Evolutionary conservation across 2,329 filamentous ascomycete species (phyloP).

Genomic region (Elsinoe australis): DNA sequence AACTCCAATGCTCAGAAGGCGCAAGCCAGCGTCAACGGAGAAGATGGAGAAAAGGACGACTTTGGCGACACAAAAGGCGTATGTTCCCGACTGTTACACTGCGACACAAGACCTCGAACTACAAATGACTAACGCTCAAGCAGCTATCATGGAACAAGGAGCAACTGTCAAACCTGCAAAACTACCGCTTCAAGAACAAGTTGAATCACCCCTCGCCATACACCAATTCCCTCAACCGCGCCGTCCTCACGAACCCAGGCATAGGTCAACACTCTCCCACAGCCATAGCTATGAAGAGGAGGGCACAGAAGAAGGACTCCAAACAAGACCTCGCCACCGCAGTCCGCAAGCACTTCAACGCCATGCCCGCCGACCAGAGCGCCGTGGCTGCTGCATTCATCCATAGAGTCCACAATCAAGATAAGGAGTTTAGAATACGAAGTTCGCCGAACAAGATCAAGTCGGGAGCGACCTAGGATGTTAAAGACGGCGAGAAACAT

Average conservation of each 20-base stretch:
- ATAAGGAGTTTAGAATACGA: slow-evolving; percentile 29
- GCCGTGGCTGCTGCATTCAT: slow-evolving; percentile 74
- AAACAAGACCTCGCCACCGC: slow-evolving; percentile 64
- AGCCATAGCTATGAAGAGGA: slow-evolving; percentile 31
- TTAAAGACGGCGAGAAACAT: neutral
- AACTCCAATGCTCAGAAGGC: neutral
- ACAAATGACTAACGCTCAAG: neutral
- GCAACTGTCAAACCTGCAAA: slow-evolving; percentile 49
- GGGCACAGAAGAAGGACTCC: slow-evolving; percentile 43
- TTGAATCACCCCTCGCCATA: slow-evolving; percentile 65
- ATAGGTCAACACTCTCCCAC: slow-evolving; percentile 63
- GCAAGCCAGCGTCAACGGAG: neutral
- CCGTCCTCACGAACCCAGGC: slow-evolving; percentile 41
- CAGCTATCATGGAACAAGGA: slow-evolving; percentile 13
- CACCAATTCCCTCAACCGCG: slow-evolving; percentile 42
- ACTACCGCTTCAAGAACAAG: slow-evolving; percentile 65
- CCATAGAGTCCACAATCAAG: slow-evolving; percentile 59
- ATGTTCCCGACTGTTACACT: neutral
- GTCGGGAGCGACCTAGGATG: slow-evolving; percentile 2
- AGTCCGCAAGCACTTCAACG: slow-evolving; percentile 77
- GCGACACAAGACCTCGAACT: neutral
- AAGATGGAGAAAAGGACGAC: neutral
- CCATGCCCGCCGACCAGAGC: slow-evolving; percentile 67
- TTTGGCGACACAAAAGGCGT: slow-evolving; percentile 7
- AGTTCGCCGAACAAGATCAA: slow-evolving; percentile 3